Base-by-base conservation (phyloP, 2,329 filamentous ascomycete genomes). In the Verticillium nonalfalfae region DNA sequence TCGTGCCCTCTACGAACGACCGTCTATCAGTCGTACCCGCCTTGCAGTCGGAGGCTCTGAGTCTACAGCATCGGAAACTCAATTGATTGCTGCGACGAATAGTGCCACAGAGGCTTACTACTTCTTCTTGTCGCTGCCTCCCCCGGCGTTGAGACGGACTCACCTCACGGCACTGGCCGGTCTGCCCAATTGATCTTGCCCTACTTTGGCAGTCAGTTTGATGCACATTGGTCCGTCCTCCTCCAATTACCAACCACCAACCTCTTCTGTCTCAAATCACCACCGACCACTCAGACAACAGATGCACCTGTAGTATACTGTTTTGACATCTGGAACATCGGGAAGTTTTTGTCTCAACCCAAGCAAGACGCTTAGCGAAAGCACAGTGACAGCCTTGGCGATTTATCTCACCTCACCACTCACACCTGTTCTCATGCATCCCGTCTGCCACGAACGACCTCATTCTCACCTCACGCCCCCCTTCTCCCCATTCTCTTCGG, bases 1-100 rank as follows among this genome's bases (percentile, higher is more conserved):
- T 56, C 35, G 64, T 65, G 64, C 64, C 15, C 55, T 64, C 59
- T 61, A 62, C 59, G 59, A 62, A 58, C 58, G 38, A 34, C 13
- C 57, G 26, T 10, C 26, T 11, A 15, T 40, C 45, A 11, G 39
- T 26, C 26, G 31, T 14, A 45, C 21, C 26, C 21, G 50, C 39
- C 38, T 31, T 39, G 15, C 57, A n/a, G 10, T 18, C 26, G 14
- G 38, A 34, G 5, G n/a, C 57, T 35, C 39, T 18, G 55, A n/a
- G 18, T 31, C 34, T 36, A 57, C 33, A 39, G 18, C 57, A 15
- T 14, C 31, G 15, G 33, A 13, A 5, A 38, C 39, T 33, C 18
- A 5, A 14, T 21, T 10, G 7, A 18, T 18, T 18, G 18, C 11
- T 11, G 15, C 45, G 18, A 4, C 45, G 7, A 9, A 52, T 3